Conservation (phyloP, 2,329 filamentous ascomycete genomes). For the Phaeosphaeriaceae sp. region DNA sequence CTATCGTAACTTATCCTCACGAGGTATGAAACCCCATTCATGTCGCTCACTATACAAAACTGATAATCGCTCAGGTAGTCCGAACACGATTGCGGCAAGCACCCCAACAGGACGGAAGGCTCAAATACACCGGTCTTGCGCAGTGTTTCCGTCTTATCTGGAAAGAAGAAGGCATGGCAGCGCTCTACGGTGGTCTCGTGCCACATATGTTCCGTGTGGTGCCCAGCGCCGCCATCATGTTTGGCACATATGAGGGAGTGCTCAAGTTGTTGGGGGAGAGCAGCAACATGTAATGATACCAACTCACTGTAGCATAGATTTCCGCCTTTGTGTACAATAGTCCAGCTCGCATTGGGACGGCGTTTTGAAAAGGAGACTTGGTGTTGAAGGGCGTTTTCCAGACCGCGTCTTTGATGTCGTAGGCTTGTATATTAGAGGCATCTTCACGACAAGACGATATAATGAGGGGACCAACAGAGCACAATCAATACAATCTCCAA, state of each 20-base stretch:
- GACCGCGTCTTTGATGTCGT: neutral
- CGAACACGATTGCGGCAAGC: conserved; percentile 85
- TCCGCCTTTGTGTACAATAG: conserved; percentile 3
- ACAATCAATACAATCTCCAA: neutral
- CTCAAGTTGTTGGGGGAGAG: conserved; percentile 55
- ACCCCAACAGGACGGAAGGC: conserved; percentile 72
- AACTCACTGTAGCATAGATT: neutral
- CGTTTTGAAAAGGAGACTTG: conserved; percentile 6
- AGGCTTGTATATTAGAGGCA: neutral
- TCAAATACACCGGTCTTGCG: conserved; percentile 86
- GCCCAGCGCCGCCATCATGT: conserved; percentile 94
- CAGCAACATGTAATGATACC: conserved; percentile 41
- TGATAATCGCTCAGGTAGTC: conserved; percentile 65
- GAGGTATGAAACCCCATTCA: conserved; percentile 64
- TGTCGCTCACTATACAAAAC: neutral
- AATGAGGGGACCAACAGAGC: neutral
- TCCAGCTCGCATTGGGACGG: conserved; percentile 13
- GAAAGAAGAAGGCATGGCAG: conserved; percentile 85
- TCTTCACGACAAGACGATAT: neutral
- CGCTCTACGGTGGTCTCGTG: conserved; percentile 88
- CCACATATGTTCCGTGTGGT: conserved; percentile 91
- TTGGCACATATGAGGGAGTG: conserved; percentile 78
- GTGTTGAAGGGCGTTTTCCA: neutral
- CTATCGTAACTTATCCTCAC: conserved; percentile 87
- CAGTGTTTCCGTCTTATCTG: conserved; percentile 90